phyloP scores from a whole-genome alignment of 495 filamentous ascomycete species.

The Trichocladium uniseriatum region DNA sequence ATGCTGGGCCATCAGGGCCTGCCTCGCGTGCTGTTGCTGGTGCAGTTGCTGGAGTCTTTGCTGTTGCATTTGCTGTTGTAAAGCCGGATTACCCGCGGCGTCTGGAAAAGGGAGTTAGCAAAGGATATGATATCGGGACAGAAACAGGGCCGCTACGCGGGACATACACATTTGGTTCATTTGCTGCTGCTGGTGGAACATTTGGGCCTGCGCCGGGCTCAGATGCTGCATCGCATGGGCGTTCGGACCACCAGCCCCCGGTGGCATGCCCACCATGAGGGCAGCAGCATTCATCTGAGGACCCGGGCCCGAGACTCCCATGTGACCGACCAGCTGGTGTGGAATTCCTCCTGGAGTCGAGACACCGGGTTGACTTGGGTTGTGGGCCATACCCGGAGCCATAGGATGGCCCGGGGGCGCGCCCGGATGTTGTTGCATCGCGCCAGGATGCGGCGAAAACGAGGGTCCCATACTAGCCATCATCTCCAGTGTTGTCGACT shows the following conservation, averaged over 20 bases:
- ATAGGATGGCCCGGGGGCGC: constrained; percentile 65
- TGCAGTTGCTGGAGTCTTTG: constrained; percentile 30
- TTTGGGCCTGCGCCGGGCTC: constrained; percentile 55
- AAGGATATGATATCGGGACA: background rate
- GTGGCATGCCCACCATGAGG: constrained; percentile 72
- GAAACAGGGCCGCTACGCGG: background rate
- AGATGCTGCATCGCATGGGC: constrained; percentile 74
- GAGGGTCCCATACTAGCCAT: constrained; percentile 59
- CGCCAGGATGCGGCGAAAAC: constrained; percentile 59
- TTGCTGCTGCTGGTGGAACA: constrained; percentile 54
- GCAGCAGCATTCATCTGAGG: constrained; percentile 71
- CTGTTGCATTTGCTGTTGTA: constrained; percentile 44
- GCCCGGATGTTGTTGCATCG: constrained; percentile 63
- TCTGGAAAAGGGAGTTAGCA: constrained; percentile 27
- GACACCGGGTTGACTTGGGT: constrained; percentile 63
- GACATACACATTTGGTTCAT: constrained; percentile 21
- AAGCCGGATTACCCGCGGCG: constrained; percentile 42
- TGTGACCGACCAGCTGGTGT: constrained; percentile 62
- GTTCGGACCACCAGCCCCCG: constrained; percentile 57
- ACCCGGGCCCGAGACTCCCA: constrained; percentile 73
- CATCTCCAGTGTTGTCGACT: constrained; percentile 40
- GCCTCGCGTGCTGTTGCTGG: constrained; percentile 37
- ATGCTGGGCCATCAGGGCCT: constrained; percentile 42
- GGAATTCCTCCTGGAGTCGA: constrained; percentile 56
- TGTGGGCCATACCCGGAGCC: constrained; percentile 44